Percentiles rank a stretch among this genome's conserved stretches.
Evolutionary conservation across 306 rosid genomes (phyloP).

Genomic region (Malus sylvestris): DNA sequence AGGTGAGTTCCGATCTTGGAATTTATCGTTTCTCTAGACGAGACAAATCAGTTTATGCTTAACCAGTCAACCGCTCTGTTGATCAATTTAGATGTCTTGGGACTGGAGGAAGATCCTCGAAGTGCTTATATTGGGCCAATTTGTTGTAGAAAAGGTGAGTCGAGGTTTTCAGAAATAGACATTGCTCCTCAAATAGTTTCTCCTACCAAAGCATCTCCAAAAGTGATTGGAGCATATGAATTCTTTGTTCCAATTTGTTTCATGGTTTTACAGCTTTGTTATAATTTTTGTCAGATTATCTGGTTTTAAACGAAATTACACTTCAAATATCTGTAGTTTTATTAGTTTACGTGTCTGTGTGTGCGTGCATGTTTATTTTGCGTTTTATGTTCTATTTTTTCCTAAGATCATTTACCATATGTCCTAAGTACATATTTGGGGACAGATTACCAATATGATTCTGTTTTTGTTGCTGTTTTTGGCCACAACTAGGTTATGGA

Average conservation of each 20-base stretch:
- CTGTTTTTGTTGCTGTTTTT: neutral
- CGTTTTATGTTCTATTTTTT: neutral
- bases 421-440: neutral
- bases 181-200: neutral
- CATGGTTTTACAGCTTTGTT: neutral
- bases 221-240: neutral
- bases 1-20: conserved; percentile 40
- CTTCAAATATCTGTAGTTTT: neutral
- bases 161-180: neutral
- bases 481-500: conserved; percentile 68
- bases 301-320: neutral
- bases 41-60: neutral
- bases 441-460: neutral
- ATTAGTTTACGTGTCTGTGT: neutral
- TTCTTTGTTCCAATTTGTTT: neutral
- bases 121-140: conserved; percentile 94
- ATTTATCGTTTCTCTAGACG: neutral
- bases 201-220: neutral
- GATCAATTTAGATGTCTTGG: conserved; percentile 73
- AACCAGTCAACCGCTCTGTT: neutral
- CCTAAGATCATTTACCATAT: neutral
- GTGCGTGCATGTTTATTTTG: neutral
- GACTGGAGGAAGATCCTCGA: conserved; percentile 99
- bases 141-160: conserved; percentile 81
- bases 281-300: neutral